These are phyloP conservation scores for Karstenula rhodostoma DNA, from an alignment of 2,329 filamentous ascomycete species.

Conservation along the genomic window DNA sequence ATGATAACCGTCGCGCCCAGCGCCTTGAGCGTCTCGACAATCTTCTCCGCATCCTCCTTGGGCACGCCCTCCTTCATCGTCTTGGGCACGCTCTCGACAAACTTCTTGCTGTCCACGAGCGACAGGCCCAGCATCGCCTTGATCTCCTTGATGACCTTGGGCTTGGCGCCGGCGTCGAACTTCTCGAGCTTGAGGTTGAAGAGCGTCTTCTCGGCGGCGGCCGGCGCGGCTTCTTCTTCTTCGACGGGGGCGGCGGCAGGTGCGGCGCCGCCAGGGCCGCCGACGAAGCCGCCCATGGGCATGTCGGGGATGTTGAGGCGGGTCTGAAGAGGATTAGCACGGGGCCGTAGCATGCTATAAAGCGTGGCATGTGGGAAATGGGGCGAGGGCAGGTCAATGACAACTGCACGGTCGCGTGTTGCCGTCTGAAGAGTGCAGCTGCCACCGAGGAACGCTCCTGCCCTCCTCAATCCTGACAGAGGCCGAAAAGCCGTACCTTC, in stretches of 20 bases:
- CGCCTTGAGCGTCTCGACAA: conserved; percentile 91
- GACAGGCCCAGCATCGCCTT: conserved; percentile 94
- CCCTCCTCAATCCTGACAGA: neutral
- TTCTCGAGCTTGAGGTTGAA: conserved; percentile 95
- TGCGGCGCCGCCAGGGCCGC: conserved; percentile 66
- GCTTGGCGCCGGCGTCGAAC: conserved; percentile 88
- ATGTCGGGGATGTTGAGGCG: conserved; percentile 98
- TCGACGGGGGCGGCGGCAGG: conserved; percentile 71
- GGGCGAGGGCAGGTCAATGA: neutral
- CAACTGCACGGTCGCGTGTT: neutral
- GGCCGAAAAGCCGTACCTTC: conserved; percentile 70
- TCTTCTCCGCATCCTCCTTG: conserved; percentile 99
- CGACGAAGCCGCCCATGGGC: conserved; percentile 89
- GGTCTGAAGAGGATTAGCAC: conserved; percentile 62
- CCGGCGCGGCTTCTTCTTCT: conserved; percentile 88
- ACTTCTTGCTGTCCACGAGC: conserved; percentile 99
- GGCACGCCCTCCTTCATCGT: conserved; percentile 98
- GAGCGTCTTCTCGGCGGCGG: conserved; percentile 90
- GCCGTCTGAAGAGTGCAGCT: neutral
- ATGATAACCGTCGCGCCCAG: conserved; percentile 88
- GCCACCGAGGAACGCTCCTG: neutral
- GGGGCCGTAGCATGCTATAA: neutral
- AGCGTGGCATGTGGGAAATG: neutral
- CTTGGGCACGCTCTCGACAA: conserved; percentile 98
- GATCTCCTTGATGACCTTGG: conserved; percentile 99